Conservation (phyloP, 331 rosid species). For the Stylosanthes scabra region DNA sequence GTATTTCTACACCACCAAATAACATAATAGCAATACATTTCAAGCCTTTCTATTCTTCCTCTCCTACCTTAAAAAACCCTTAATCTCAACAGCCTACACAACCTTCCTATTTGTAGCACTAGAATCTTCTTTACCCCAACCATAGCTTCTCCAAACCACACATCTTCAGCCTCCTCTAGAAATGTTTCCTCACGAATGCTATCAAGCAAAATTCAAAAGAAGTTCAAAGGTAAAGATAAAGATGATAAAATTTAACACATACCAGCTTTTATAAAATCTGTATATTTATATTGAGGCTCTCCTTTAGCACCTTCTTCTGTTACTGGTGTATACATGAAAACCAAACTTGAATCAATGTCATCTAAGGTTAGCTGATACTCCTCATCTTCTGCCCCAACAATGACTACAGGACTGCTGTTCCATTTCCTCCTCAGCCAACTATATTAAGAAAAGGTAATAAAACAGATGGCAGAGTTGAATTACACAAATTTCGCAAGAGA, state of each 20-base stretch:
- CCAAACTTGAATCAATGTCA: conserved; percentile 94
- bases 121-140: no score
- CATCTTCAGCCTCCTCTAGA: not conserved
- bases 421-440: conserved; percentile 99
- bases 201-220: conserved; percentile 13
- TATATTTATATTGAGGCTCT: conserved; percentile 93
- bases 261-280: conserved; percentile 97
- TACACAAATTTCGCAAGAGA: conserved; percentile 29
- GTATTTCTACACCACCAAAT: no score
- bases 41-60: no score
- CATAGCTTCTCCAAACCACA: no score
- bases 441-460: conserved; percentile 35
- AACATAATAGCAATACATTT: no score
- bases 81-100: no score
- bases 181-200: conserved; percentile 8
- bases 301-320: conserved; percentile 96
- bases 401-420: conserved; percentile 94
- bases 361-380: conserved; percentile 78
- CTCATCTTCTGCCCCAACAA: conserved; percentile 94
- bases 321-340: conserved; percentile 97
- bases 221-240: conserved; percentile 23
- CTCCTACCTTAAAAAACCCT: no score
- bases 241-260: conserved; percentile 20
- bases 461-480: conserved; percentile 31
- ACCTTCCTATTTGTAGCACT: no score